Percentiles rank a stretch among this genome's conserved stretches.
These are phyloP conservation scores for Aspergillus bombycis DNA, from an alignment of 2,329 filamentous ascomycete species.

Conservation along the genomic window DNA sequence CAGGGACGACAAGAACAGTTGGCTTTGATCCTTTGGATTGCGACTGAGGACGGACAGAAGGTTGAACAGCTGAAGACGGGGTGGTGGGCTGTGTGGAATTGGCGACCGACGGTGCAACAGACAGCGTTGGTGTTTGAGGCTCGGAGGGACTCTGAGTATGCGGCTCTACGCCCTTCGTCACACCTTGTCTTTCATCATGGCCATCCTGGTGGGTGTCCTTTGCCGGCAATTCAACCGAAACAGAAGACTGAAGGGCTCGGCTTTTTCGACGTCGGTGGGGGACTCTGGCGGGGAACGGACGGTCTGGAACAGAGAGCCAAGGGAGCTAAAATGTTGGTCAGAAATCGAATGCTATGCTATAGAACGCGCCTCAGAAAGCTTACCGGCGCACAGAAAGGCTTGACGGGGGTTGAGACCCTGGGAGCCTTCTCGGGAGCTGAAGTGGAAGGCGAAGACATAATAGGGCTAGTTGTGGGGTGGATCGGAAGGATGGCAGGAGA, in stretches of 20 bases:
- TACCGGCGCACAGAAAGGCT: conserved; percentile 56
- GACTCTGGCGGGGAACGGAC: conserved; percentile 57
- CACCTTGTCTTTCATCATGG: conserved; percentile 25
- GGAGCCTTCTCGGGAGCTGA: conserved; percentile 29
- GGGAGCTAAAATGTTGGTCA: conserved; percentile 50
- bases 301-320: conserved; percentile 62
- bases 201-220: conserved; percentile 40
- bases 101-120: conserved; percentile 60
- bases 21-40: conserved; percentile 41
- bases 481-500: conserved; percentile 26
- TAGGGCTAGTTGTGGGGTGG: conserved; percentile 31
- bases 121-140: conserved; percentile 61
- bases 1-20: conserved; percentile 50
- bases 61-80: conserved; percentile 55
- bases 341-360: neutral
- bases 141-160: conserved; percentile 39
- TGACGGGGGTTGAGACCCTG: conserved; percentile 32
- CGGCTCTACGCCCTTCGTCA: conserved; percentile 22
- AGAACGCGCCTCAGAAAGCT: conserved; percentile 24
- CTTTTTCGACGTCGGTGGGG: conserved; percentile 50
- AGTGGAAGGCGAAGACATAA: conserved; percentile 38
- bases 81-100: conserved; percentile 60
- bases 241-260: conserved; percentile 37
- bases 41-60: conserved; percentile 34
- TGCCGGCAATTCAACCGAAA: conserved; percentile 55